A percentile compares a stretch with the other conserved stretches of the same genome.
phyloP scores from a whole-genome alignment of 2,329 filamentous ascomycete genomes.

The Fusarium liriodendri region DNA sequence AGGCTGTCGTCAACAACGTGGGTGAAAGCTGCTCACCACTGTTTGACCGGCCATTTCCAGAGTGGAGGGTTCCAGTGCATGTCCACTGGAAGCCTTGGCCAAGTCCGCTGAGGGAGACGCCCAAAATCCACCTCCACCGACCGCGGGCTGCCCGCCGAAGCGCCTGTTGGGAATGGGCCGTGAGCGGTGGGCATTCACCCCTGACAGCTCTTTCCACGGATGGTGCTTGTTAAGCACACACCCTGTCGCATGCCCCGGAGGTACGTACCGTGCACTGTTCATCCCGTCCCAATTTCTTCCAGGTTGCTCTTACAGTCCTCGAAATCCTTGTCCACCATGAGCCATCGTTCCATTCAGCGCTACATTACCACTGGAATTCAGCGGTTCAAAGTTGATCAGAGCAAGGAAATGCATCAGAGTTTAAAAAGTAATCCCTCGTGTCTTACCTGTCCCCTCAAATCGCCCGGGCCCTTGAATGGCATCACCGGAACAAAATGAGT shows the following conservation, averaged over 20 bases:
- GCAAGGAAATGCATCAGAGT: not conserved
- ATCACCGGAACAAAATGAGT: slow-evolving; percentile 2
- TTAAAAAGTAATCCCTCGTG: not conserved
- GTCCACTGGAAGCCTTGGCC: not conserved
- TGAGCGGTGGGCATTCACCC: slow-evolving; percentile 20
- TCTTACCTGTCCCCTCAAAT: not conserved
- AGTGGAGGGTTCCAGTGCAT: slow-evolving; percentile 7
- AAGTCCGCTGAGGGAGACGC: not conserved
- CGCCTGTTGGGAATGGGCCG: slow-evolving; percentile 4
- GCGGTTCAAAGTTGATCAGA: not conserved
- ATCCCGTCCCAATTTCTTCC: slow-evolving; percentile 32
- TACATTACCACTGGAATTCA: slow-evolving; percentile 7
- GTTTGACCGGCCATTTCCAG: not conserved
- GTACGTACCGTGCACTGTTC: slow-evolving; percentile 36
- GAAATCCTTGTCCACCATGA: slow-evolving; percentile 36
- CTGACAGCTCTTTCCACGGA: slow-evolving; percentile 1
- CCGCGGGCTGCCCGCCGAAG: slow-evolving; percentile 9
- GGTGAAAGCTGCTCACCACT: too few species aligned
- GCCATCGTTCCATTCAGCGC: slow-evolving; percentile 35
- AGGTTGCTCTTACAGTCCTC: slow-evolving; percentile 12
- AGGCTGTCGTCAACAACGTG: not conserved
- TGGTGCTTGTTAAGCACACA: slow-evolving; percentile 21
- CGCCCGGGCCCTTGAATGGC: not conserved
- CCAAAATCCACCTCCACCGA: not conserved
- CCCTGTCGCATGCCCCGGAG: slow-evolving; percentile 32